Base-by-base conservation (phyloP, 495 filamentous ascomycete genomes). In the Barbatosphaeria neglecta region DNA sequence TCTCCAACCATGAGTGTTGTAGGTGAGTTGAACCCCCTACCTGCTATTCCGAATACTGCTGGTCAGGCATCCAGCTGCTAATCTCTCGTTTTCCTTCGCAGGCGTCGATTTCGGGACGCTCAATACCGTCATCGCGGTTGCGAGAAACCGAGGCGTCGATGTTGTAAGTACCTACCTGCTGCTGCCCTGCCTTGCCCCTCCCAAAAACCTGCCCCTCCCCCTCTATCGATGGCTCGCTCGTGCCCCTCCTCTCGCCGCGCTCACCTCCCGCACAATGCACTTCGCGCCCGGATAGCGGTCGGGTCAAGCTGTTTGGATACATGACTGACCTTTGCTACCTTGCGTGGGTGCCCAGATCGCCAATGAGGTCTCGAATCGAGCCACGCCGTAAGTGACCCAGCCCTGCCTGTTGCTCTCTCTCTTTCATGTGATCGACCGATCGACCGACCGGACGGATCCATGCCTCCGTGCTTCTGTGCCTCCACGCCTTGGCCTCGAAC, bases 281-380 rank as follows among this genome's bases (percentile, higher is more conserved):
- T n/a, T n/a, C n/a, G n/a, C n/a, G n/a, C n/a, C n/a, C n/a, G n/a
- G n/a, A n/a, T n/a, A n/a, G n/a, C n/a, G n/a, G n/a, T n/a, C n/a
- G n/a, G n/a, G n/a, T n/a, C n/a, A n/a, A n/a, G n/a, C n/a, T n/a
- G n/a, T n/a, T n/a, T n/a, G n/a, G n/a, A n/a, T n/a, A n/a, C n/a
- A n/a, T n/a, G n/a, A n/a, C n/a, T n/a, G n/a, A n/a, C n/a, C n/a
- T n/a, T n/a, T n/a, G n/a, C n/a, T n/a, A n/a, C n/a, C n/a, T n/a
- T n/a, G n/a, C n/a, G n/a, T n/a, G n/a, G n/a, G n/a, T n/a, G n/a
- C n/a, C n/a, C 59, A 94, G 87, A 96, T 98, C 63, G 85, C 90
- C 69, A 98, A 98, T 73, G 92, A 99, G 69, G 92, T 97, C 56
- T 99, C 92, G 48, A 97, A 99, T 75, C 84, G 92, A 69, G 84